Evolutionary conservation across 75 land plant genomes (phyloP), one percentile per base, ranked within the genome.

Genomic region (Pinus tabuliformis): DNA sequence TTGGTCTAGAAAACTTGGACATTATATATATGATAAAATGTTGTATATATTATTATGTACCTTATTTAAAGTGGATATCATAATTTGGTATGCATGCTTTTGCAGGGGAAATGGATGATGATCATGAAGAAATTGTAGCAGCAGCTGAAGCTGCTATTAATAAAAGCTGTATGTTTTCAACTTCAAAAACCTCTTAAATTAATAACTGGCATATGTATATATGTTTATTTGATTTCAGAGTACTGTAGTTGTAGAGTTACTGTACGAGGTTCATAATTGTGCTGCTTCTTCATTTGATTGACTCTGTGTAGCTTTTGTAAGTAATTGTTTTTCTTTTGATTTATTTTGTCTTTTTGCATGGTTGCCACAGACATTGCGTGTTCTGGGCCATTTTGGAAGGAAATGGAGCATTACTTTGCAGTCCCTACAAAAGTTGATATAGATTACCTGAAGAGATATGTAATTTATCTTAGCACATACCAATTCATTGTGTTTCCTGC

Each of bases 41-140:
- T 58, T 64, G 30, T 33, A 33, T 64, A 30, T 17, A 6, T 18
- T 33, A 5, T 33, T 17, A 64, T 64, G 36, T 33, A 17, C 39
- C 71, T 42, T 24, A 49, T 9, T 9, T 49, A 28, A 30, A 65
- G 45, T 39, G 21, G n/a, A 18, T 20, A 1, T 54, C 62, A 30
- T 8, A 6, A 39, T 22, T 77, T 20, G 70, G 56, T 68, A 13
- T 81, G 17, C 13, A 49, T 57, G 52, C 72, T 84, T 77, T 36
- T 59, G 36, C 78, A 92, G 93, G 89, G 52, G 93, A 89, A 73
- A 80, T 90, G 58, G 93, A 86, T 73, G 89, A 89, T 85, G 93
- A 92, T 52, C 90, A 78, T 68, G 89, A 89, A 80, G 93, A 91
- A 82, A 79, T 95, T 28, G 22, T 86, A 26, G 86, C 87, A 75